A percentile compares a stretch with the other conserved stretches of the same genome.
Conservation (phyloP, 768 basidiomycete species). For the Rhodotorula toruloides region DNA sequence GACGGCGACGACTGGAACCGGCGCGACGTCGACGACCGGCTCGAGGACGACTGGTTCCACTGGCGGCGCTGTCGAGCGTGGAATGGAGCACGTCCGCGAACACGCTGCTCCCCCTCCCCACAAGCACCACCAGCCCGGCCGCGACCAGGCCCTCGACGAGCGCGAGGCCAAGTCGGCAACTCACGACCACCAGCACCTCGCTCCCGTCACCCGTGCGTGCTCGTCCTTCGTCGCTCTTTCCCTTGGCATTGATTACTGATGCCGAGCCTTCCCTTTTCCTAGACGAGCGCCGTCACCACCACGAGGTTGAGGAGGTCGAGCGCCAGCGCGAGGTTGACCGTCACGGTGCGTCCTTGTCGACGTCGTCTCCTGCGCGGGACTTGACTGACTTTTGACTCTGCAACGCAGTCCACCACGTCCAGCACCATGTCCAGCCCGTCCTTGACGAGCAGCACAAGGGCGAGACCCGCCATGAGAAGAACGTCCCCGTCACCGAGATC, state of each 20-base stretch:
- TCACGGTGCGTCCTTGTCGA: constrained; percentile 14
- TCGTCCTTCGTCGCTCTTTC: background rate
- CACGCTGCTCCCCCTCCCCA: constrained; percentile 18
- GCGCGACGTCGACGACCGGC: background rate
- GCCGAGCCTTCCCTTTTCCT: background rate
- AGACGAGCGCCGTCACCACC: constrained; percentile 30
- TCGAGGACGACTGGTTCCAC: background rate
- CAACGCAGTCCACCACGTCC: constrained; percentile 31
- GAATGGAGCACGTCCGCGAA: background rate
- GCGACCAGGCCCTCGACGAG: constrained; percentile 12
- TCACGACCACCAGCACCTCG: constrained; percentile 37
- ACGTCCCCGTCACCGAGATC: constrained; percentile 17
- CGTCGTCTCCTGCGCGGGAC: background rate
- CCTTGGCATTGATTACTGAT: background rate
- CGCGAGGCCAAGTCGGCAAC: constrained; percentile 8
- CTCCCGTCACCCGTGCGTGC: constrained; percentile 31
- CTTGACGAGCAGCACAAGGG: constrained; percentile 27
- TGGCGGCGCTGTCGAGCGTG: background rate
- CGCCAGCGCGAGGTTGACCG: constrained; percentile 35
- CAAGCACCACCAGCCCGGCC: constrained; percentile 15
- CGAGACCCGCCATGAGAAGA: constrained; percentile 20
- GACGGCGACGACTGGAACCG: background rate
- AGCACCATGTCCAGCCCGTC: constrained; percentile 36
- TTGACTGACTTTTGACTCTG: background rate
- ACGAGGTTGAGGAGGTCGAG: constrained; percentile 36